Base-by-base conservation (phyloP, 1,284 basidiomycete genomes). In the Phylloporus sp. region DNA sequence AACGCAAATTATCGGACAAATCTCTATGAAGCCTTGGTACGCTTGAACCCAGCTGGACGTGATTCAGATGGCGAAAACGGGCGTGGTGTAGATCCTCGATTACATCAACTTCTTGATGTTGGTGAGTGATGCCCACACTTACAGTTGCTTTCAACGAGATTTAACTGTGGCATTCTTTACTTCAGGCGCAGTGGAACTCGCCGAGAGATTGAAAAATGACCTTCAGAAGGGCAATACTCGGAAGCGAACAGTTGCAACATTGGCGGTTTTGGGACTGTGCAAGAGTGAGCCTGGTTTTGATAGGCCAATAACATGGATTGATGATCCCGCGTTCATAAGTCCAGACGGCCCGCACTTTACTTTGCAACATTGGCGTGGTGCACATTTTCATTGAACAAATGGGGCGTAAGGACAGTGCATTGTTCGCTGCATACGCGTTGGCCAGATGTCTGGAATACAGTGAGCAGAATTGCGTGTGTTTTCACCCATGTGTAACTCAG, bases 91-190 rank as follows among this genome's bases (percentile, higher is more conserved):
- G 49, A 69, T 58, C n/a, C 52, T 37, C 70, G 60, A n/a, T 41
- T 76, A 19, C 39, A 35, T n/a, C 20, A 6, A 2, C 52, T 78
- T 35, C 78, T 77, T 25, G 73, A 70, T 6, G 60, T 77, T 1
- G 67, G 77, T 77, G 23, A 60, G 70, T 41, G 23, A 27, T 3
- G 4, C 10, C 1, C n/a, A 49, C 11, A 19, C 32, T 7, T 32
- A 32, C n/a, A 1, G 2, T 2, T 8, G 12, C 25, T 23, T 5
- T n/a, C 39, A 41, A 32, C n/a, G 4, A 49, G 14, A 17, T 32
- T 43, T 3, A 19, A 52, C 19, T 6, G 8, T 61, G 37, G 7
- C 32, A 32, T 32, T 7, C 7, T 32, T 7, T 15, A 20, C 56
- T 49, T 43, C 17, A 78, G 77, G 49, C 4, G 63, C 65, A 72